phyloP scores from a whole-genome alignment of 768 basidiomycete genomes.

The Phylloporus scabripes region DNA sequence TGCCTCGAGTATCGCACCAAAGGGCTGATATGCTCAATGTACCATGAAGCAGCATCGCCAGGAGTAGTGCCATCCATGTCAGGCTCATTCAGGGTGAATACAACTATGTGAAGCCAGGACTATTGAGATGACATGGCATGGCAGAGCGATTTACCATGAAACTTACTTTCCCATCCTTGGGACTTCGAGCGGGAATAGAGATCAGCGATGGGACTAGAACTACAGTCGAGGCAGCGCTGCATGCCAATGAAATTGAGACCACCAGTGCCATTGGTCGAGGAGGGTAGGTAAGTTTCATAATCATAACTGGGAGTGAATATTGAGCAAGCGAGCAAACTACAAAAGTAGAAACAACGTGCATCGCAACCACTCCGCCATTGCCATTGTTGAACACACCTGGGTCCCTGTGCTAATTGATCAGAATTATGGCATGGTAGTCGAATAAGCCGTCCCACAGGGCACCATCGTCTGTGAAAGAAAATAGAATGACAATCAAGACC shows the following conservation, averaged over 20 bases:
- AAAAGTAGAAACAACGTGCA: slow-evolving; percentile 16
- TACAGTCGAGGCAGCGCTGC: slow-evolving; percentile 36
- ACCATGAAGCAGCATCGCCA: slow-evolving; percentile 32
- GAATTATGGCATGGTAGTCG: background rate
- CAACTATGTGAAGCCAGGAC: slow-evolving; percentile 13
- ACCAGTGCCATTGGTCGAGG: slow-evolving; percentile 32
- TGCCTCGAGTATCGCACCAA: slow-evolving; percentile 21
- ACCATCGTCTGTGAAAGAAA: too few relatives aligned
- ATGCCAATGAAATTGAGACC: slow-evolving; percentile 37
- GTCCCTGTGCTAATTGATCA: slow-evolving; percentile 15
- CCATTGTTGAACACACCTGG: slow-evolving; percentile 32
- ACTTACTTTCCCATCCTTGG: slow-evolving; percentile 31
- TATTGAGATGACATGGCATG: background rate
- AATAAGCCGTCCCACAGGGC: background rate
- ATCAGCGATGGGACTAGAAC: slow-evolving; percentile 31
- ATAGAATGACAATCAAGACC: background rate
- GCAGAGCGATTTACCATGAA: background rate
- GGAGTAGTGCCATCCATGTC: slow-evolving; percentile 29
- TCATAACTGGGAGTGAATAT: slow-evolving; percentile 17
- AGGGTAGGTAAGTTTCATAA: slow-evolving; percentile 33
- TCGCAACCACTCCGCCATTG: slow-evolving; percentile 30
- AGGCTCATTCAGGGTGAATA: slow-evolving; percentile 36
- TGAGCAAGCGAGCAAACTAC: background rate
- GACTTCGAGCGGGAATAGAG: slow-evolving; percentile 29
- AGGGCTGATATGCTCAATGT: slow-evolving; percentile 33